phyloP scores from a whole-genome alignment of 306 rosid species.

The Dryas drummondii region DNA sequence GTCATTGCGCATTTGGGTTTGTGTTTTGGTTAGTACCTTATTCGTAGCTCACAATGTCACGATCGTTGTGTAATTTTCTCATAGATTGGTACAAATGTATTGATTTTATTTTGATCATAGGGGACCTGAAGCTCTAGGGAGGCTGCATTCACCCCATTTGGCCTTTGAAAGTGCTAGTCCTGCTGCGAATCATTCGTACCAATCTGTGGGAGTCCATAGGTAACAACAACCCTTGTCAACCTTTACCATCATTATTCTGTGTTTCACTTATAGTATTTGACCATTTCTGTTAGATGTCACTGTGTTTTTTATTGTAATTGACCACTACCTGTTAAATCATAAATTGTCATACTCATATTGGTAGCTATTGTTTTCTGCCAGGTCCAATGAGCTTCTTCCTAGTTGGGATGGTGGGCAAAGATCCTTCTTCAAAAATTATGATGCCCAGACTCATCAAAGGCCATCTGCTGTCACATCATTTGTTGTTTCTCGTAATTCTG shows the following conservation, averaged over 20 bases:
- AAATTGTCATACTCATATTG: slow-evolving; percentile 16
- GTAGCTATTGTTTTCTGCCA: slow-evolving; percentile 32
- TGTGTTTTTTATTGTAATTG: neutral
- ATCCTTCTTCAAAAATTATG: slow-evolving; percentile 30
- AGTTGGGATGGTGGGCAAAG: slow-evolving; percentile 39
- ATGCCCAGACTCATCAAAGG: slow-evolving; percentile 41
- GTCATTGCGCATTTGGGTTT: neutral
- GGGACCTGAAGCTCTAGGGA: slow-evolving; percentile 16
- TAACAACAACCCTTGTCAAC: neutral
- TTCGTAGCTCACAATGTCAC: no score
- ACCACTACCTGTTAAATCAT: slow-evolving; percentile 1
- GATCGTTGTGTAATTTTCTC: no score
- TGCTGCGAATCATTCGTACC: slow-evolving; percentile 10
- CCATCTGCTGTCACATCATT: slow-evolving; percentile 38
- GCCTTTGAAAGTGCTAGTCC: slow-evolving; percentile 15
- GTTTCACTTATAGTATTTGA: neutral
- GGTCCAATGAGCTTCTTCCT: slow-evolving; percentile 36
- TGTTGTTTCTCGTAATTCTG: slow-evolving; percentile 46
- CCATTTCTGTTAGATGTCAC: neutral
- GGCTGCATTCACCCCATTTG: slow-evolving; percentile 11
- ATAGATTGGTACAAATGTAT: neutral
- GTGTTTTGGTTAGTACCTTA: neutral
- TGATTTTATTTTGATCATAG: slow-evolving; percentile 16
- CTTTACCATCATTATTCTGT: neutral
- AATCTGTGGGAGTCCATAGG: slow-evolving; percentile 23